Conservation (phyloP, 176 grass and related monocot genomes). For the sorghum (Sorghum bicolor) region Sorghum_bicolor_NCBIv3 NC_012877.2:3553001-3553500, state of each 20-base stretch:
- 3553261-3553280: not conserved
- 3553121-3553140: not conserved
- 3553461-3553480: no score
- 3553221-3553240: not conserved
- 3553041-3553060: not conserved
- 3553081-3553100: not conserved
- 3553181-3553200: not conserved
- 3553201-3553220: not conserved
- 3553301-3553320: constrained; percentile 1
- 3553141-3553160: not conserved
- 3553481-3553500: no score
- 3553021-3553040: not conserved
- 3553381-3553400: no score
- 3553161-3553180: not conserved
- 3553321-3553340: not conserved
- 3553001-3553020: not conserved
- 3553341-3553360: not conserved
- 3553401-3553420: no score
- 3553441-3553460: no score
- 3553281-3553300: not conserved
- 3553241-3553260: not conserved
- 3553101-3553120: not conserved
- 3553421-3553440: no score
- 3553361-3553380: no score
- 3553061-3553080: not conserved